Conservation (phyloP, 1,284 basidiomycete species). For the Trametes sp. region DNA sequence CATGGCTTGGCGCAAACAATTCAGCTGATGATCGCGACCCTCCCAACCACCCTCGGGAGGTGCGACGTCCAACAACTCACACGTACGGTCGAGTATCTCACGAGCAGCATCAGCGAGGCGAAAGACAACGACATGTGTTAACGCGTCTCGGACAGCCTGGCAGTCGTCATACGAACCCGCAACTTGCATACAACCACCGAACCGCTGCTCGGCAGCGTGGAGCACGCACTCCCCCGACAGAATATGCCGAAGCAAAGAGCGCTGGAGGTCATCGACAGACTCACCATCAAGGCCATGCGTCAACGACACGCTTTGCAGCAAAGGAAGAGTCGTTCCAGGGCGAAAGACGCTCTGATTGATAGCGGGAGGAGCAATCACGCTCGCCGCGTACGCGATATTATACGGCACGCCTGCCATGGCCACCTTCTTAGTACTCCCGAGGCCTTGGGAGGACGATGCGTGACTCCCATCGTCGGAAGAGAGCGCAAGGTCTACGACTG, state of each 20-base stretch:
- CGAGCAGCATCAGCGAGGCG: too few relatives aligned
- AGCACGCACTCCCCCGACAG: not conserved
- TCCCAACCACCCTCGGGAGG: too few relatives aligned
- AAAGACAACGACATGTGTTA: too few relatives aligned
- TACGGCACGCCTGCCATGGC: not conserved
- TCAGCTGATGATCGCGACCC: too few relatives aligned
- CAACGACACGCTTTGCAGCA: not conserved
- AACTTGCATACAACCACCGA: not conserved
- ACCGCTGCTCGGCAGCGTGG: not conserved
- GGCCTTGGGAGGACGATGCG: not conserved
- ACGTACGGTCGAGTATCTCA: too few relatives aligned
- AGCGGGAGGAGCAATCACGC: not conserved
- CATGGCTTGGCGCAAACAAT: too few relatives aligned
- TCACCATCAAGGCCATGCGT: not conserved
- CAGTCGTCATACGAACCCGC: too few relatives aligned
- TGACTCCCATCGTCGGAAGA: not conserved
- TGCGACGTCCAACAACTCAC: too few relatives aligned
- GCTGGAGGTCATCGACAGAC: not conserved
- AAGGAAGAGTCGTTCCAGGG: not conserved
- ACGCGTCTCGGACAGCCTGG: too few relatives aligned
- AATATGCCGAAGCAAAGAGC: not conserved
- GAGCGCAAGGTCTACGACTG: not conserved
- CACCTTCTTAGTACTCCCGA: not conserved
- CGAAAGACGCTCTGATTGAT: not conserved
- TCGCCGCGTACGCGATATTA: not conserved